A percentile compares a stretch with the other conserved stretches of the same genome.
phyloP scores from a whole-genome alignment of 2,329 filamentous ascomycete species.

The Ascochyta rabiei region DNA sequence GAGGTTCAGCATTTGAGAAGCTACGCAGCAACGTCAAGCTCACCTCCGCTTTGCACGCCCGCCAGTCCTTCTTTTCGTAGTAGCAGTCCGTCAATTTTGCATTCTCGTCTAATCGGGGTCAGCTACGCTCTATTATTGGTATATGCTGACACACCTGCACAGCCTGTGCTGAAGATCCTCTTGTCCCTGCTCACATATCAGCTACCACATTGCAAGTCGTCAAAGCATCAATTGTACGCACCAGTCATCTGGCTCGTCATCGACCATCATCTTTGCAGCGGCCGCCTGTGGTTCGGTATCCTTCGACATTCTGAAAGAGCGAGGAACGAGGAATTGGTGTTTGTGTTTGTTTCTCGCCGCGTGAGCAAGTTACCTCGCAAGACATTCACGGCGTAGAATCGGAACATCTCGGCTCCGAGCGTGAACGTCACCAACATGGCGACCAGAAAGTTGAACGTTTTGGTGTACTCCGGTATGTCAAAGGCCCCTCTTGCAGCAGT shows the following conservation, averaged over 20 bases:
- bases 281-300: slow-evolving; percentile 53
- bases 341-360: slow-evolving; percentile 8
- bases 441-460: slow-evolving; percentile 78
- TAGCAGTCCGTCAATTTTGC: slow-evolving; percentile 92
- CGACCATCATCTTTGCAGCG: slow-evolving; percentile 58
- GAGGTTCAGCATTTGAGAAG: slow-evolving; percentile 14
- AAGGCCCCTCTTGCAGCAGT: not conserved
- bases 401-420: slow-evolving; percentile 37
- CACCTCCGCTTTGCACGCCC: slow-evolving; percentile 85
- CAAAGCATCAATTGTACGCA: slow-evolving; percentile 55
- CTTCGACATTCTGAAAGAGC: slow-evolving; percentile 59
- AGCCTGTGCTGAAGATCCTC: slow-evolving; percentile 95
- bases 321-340: slow-evolving; percentile 1
- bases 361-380: slow-evolving; percentile 9
- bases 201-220: not conserved
- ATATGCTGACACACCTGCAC: slow-evolving; percentile 67
- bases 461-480: slow-evolving; percentile 82
- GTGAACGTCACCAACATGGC: slow-evolving; percentile 59
- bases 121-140: not conserved
- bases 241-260: slow-evolving; percentile 96
- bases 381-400: slow-evolving; percentile 30
- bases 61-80: slow-evolving; percentile 95
- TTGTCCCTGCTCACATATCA: slow-evolving; percentile 74
- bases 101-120: slow-evolving; percentile 72
- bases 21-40: slow-evolving; percentile 46